A percentile compares a stretch with the other conserved stretches of the same genome.
phyloP scores from a whole-genome alignment of 768 basidiomycete species.

The Tricholoma sp. region DNA sequence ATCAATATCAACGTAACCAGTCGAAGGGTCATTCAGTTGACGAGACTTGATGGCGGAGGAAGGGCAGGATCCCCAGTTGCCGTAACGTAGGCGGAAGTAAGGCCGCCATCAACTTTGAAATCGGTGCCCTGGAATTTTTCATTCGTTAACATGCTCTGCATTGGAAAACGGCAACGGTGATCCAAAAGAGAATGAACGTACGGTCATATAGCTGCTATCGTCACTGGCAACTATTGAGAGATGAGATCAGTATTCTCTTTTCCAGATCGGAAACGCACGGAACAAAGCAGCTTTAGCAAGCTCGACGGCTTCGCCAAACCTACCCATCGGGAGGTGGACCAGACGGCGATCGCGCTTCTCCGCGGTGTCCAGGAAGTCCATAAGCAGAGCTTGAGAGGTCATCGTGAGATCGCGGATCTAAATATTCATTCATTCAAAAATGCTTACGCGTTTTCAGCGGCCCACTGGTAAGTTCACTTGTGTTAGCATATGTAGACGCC shows the following conservation, averaged over 20 bases:
- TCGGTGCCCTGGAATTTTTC: conserved; percentile 64
- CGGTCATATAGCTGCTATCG: conserved; percentile 95
- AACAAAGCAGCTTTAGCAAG: conserved; percentile 91
- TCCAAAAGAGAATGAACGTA: conserved; percentile 30
- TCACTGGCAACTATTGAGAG: conserved; percentile 71
- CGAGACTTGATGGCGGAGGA: conserved; percentile 65
- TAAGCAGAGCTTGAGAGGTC: conserved; percentile 68
- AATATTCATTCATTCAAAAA: background rate
- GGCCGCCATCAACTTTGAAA: conserved; percentile 94
- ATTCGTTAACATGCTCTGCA: background rate
- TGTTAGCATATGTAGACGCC: conserved; percentile 6
- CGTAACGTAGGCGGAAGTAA: conserved; percentile 91
- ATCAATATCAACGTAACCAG: background rate
- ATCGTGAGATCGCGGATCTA: conserved; percentile 8
- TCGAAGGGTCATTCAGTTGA: conserved; percentile 13
- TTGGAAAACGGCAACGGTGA: background rate
- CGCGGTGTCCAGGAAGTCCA: conserved; percentile 96
- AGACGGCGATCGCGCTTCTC: conserved; percentile 92
- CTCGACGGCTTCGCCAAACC: conserved; percentile 96
- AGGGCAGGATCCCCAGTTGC: conserved; percentile 72
- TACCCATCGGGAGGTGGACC: conserved; percentile 91
- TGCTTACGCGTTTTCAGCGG: conserved; percentile 88
- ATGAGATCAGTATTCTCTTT: conserved; percentile 2
- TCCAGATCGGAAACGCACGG: conserved; percentile 43
- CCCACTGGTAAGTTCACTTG: conserved; percentile 47